A percentile compares a stretch with the other conserved stretches of the same genome.
These are phyloP conservation scores for Margaritispora aquatica DNA, from an alignment of 495 filamentous ascomycete genomes.

Conservation along the genomic window DNA sequence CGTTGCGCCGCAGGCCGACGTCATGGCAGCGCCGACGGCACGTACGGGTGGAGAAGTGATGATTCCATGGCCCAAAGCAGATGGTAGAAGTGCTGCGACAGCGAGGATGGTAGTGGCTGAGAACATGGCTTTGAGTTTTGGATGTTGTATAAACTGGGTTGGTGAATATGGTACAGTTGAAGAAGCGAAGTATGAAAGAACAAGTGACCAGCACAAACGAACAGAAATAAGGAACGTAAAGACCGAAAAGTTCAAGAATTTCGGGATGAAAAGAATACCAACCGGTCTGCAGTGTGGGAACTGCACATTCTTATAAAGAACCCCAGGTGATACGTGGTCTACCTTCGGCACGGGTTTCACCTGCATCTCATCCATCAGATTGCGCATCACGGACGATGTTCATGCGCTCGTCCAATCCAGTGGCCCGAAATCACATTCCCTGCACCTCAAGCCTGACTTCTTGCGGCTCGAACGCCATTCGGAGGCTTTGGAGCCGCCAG, in stretches of 20 bases:
- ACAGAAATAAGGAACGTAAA: background rate
- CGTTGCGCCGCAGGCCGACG: slow-evolving; percentile 54
- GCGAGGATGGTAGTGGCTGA: background rate
- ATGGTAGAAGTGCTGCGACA: slow-evolving; percentile 22
- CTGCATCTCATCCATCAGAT: slow-evolving; percentile 1
- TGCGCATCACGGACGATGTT: background rate
- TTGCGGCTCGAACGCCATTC: background rate
- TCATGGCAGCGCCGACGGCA: slow-evolving; percentile 52
- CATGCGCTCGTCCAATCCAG: background rate
- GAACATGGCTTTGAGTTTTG: background rate
- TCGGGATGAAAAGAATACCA: background rate
- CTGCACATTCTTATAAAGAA: no score
- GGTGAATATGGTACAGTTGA: background rate
- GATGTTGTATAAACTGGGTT: slow-evolving; percentile 7
- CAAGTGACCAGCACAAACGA: slow-evolving; percentile 3
- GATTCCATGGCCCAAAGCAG: slow-evolving; percentile 56
- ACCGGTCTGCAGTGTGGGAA: no score
- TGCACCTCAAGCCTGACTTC: no score
- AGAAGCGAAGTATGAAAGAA: slow-evolving; percentile 4
- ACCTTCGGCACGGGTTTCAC: background rate
- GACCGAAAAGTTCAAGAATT: background rate
- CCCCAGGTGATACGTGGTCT: no score
- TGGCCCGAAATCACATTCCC: background rate
- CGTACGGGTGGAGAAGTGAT: slow-evolving; percentile 53
- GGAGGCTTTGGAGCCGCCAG: background rate